Evolutionary conservation across 2,329 filamentous ascomycete genomes (phyloP).

Genomic region (Pseudogymnoascus sp.): DNA sequence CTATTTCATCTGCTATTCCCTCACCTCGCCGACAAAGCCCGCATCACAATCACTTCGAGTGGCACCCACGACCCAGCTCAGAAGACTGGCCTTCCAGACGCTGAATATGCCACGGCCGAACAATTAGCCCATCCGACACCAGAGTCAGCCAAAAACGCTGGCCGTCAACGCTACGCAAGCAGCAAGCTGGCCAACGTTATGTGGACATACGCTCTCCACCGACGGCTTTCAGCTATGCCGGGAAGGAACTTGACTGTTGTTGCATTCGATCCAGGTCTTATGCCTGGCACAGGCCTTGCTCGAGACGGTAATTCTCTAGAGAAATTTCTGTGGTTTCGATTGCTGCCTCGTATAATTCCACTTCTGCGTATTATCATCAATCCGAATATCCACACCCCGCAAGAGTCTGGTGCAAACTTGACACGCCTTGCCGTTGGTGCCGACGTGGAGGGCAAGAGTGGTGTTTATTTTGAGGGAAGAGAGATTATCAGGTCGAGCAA

Average conservation of each 20-base stretch:
- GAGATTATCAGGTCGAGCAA: slow-evolving; percentile 35
- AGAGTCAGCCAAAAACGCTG: slow-evolving; percentile 24
- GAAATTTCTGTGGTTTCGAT: slow-evolving; percentile 29
- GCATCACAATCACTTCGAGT: slow-evolving; percentile 39
- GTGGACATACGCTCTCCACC: slow-evolving; percentile 40
- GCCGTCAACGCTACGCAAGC: slow-evolving; percentile 36
- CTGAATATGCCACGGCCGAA: slow-evolving; percentile 37
- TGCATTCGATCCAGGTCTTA: slow-evolving; percentile 41
- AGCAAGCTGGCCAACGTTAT: slow-evolving; percentile 42
- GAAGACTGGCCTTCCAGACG: slow-evolving; percentile 35
- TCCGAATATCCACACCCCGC: slow-evolving; percentile 33
- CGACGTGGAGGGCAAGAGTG: slow-evolving; percentile 30
- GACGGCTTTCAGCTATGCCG: slow-evolving; percentile 25
- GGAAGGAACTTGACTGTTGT: slow-evolving; percentile 33
- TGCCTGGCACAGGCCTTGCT: slow-evolving; percentile 40
- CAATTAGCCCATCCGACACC: slow-evolving; percentile 36
- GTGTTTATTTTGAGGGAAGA: slow-evolving; percentile 38
- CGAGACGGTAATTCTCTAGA: slow-evolving; percentile 21
- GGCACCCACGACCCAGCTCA: slow-evolving; percentile 41
- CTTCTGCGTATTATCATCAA: slow-evolving; percentile 30
- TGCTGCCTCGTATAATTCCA: slow-evolving; percentile 32
- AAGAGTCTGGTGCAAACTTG: slow-evolving; percentile 35
- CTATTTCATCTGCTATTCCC: slow-evolving; percentile 41
- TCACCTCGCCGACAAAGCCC: slow-evolving; percentile 31
- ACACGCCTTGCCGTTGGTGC: slow-evolving; percentile 33